These are phyloP conservation scores for Boeremia exigua DNA, from an alignment of 2,329 filamentous ascomycete species.

Conservation along the genomic window DNA sequence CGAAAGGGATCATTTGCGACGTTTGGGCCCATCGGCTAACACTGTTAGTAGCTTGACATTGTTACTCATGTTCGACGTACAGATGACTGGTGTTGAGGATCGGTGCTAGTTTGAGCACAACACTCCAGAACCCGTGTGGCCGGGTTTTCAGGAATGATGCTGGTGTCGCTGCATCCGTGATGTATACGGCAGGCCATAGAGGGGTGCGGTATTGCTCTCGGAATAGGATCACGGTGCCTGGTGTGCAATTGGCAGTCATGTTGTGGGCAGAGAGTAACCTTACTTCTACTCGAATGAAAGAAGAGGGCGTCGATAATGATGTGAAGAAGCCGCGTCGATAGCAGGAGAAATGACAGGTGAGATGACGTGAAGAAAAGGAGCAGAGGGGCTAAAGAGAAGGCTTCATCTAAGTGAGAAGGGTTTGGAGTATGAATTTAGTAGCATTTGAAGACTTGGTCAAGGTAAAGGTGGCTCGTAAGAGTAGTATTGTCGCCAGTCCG, in stretches of 20 bases:
- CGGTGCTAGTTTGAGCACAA: conserved; percentile 8
- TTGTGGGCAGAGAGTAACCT: no score
- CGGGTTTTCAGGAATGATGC: conserved; percentile 5
- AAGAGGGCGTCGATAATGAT: neutral
- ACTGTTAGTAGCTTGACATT: neutral
- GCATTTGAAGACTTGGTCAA: neutral
- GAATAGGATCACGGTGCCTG: neutral
- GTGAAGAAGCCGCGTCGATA: neutral
- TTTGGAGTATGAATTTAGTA: neutral
- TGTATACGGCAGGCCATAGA: conserved; percentile 8
- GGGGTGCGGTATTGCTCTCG: neutral
- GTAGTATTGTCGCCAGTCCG: no score
- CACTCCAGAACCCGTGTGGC: conserved; percentile 19
- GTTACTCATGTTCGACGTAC: neutral
- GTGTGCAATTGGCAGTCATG: neutral
- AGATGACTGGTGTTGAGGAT: neutral
- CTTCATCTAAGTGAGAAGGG: neutral
- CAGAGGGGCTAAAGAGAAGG: neutral
- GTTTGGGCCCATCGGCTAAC: conserved; percentile 29
- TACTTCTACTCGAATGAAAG: no score
- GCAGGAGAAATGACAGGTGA: no score
- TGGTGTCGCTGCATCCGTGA: conserved; percentile 28
- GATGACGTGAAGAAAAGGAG: neutral
- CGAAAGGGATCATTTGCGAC: conserved; percentile 21
- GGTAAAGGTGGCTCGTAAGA: conserved; percentile 6